Evolutionary conservation across 148 eudicot species (phyloP), one percentile per base, ranked within the genome.

Genomic region (Polygonum aviculare): DNA sequence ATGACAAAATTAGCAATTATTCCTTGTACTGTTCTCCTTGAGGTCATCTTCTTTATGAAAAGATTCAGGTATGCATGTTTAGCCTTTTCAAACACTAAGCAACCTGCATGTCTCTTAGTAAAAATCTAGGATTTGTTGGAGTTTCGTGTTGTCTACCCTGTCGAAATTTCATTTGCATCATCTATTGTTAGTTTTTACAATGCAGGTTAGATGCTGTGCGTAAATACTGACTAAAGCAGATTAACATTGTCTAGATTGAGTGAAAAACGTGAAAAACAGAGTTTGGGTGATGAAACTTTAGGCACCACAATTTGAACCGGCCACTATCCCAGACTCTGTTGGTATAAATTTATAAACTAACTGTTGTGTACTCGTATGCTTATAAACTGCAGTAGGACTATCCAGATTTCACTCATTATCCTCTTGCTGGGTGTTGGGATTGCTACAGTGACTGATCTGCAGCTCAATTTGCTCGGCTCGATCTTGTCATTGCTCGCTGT

Each of bases 1-100:
- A 88, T 88, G 91, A 88, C 90, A 77, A 87, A 87, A 78, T 72
- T 87, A 81, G 90, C 90, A 39, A 87, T 87, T 76, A 87, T 87
- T 35, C 90, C 90, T 6, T 87, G 86, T 67, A 87, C 90, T 3
- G 90, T 87, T 44, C 82, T 87, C 75, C 41, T 87, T 78, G 90
- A 87, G 82, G 83, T 86, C 59, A 76, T 87, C 49, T 85, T 87
- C 86, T 83, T 85, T 77, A 75, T 80, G 77, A 87, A 83, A 81
- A 80, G 60, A 47, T 87, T 87, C 86, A 87, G 90, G 90, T 85
- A 60, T 11, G 67, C 21, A 54, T 54, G 9, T 18, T 54, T 54
- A 3, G 26, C 36, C 2, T 9, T 26, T 26, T 60, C 38, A 60
- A 60, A 21, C 10, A 54, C 67, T 26, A 15, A 26, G 16, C 5